These are phyloP conservation scores for Neofusicoccum cordaticola DNA, from an alignment of 2,329 filamentous ascomycete genomes.

Conservation along the genomic window DNA sequence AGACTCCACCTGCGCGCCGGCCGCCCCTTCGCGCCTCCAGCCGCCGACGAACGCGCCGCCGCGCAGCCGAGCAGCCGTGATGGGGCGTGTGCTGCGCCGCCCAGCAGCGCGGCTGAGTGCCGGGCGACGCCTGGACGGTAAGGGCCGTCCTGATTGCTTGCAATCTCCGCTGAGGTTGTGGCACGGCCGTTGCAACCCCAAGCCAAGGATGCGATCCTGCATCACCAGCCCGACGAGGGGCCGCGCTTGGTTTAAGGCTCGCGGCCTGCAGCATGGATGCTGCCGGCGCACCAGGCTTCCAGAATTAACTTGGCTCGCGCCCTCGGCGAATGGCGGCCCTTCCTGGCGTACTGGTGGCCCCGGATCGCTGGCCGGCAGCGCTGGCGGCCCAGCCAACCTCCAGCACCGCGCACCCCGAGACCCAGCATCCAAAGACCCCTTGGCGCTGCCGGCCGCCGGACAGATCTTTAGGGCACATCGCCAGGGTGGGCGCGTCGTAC, in stretches of 20 bases:
- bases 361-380: conserved; percentile 13
- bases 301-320: neutral
- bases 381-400: conserved; percentile 1
- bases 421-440: conserved; percentile 7
- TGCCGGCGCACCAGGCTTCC: conserved; percentile 2
- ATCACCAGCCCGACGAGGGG: conserved; percentile 9
- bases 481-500: neutral
- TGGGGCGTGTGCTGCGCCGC: neutral
- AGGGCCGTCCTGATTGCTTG: conserved; percentile 2
- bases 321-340: neutral
- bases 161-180: conserved; percentile 15
- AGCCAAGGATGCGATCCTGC: conserved; percentile 17
- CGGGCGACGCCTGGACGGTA: neutral
- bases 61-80: neutral
- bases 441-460: conserved; percentile 6
- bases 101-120: conserved; percentile 3
- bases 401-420: conserved; percentile 12
- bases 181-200: conserved; percentile 17
- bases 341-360: neutral
- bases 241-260: conserved; percentile 14
- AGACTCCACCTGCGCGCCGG: conserved; percentile 8
- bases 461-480: conserved; percentile 16
- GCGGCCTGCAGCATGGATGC: conserved; percentile 5
- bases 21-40: neutral
- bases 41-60: conserved; percentile 3